Percentiles rank a stretch among this genome's conserved stretches.
These are phyloP conservation scores for Tricladium varicosporioides DNA, from an alignment of 2,329 filamentous ascomycete genomes.

Conservation along the genomic window DNA sequence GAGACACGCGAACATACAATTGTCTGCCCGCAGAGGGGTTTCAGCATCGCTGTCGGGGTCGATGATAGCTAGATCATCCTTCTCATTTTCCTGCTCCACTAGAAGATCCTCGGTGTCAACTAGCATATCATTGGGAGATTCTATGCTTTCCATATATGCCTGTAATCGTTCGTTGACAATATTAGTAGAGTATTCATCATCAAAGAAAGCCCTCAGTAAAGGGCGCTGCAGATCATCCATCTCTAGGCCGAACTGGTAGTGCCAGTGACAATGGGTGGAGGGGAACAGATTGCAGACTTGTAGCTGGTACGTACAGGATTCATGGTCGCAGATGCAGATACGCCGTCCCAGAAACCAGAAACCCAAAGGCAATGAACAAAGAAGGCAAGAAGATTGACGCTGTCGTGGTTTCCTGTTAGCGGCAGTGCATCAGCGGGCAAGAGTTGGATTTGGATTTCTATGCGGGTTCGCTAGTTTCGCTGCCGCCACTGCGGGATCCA, in stretches of 20 bases:
- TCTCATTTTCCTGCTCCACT: conserved; percentile 33
- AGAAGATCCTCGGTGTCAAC: conserved; percentile 34
- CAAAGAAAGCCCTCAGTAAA: neutral
- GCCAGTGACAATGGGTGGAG: neutral
- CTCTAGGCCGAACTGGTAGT: neutral
- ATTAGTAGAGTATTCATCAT: conserved; percentile 13
- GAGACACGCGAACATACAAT: conserved; percentile 33
- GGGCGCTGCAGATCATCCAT: neutral
- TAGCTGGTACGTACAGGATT: conserved; percentile 20
- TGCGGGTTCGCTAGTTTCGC: neutral
- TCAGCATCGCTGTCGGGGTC: conserved; percentile 35
- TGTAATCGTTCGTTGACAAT: conserved; percentile 16
- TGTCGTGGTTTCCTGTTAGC: neutral
- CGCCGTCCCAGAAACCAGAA: conserved; percentile 24
- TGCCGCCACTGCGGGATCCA: conserved; percentile 3
- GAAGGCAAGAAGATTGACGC: neutral
- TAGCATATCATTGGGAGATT: conserved; percentile 34
- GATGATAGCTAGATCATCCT: conserved; percentile 41
- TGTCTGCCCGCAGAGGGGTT: conserved; percentile 33
- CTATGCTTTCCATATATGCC: conserved; percentile 27
- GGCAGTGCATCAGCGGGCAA: neutral
- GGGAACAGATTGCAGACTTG: neutral
- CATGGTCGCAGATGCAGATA: conserved; percentile 22
- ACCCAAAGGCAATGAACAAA: conserved; percentile 8
- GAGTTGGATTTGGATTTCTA: conserved; percentile 2